Conservation (phyloP, 176 grass and related monocot species). For the Ensete glaucum region DNA sequence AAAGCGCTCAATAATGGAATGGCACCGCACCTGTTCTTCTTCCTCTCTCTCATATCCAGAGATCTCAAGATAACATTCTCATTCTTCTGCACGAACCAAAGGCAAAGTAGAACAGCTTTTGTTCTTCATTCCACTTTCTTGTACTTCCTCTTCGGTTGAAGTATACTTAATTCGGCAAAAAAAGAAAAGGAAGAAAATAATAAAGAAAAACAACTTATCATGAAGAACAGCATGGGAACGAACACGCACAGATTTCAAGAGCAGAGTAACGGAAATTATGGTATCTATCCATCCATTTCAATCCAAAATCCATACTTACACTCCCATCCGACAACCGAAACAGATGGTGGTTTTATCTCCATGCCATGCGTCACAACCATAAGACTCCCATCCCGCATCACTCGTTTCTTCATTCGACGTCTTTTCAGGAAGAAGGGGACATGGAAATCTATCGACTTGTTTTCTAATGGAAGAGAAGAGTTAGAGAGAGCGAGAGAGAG, state of each 20-base stretch:
- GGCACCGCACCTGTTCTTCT: not conserved
- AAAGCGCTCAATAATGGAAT: not conserved
- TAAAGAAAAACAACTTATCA: no score
- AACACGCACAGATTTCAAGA: not conserved
- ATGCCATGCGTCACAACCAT: no score
- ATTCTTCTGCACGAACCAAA: not conserved
- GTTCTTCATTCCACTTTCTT: not conserved
- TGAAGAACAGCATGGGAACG: not conserved
- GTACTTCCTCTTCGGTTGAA: not conserved
- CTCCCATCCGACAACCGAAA: not conserved
- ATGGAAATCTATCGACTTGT: no score
- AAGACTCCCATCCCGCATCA: no score
- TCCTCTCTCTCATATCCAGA: no score
- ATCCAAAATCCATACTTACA: conserved; percentile 3
- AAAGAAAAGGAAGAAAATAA: not conserved
- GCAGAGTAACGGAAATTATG: not conserved
- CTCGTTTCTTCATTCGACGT: no score
- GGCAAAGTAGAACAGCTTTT: not conserved
- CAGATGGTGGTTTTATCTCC: no score
- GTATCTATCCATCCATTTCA: not conserved
- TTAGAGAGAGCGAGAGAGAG: not conserved
- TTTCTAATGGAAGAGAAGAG: not conserved
- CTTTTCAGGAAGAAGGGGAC: no score
- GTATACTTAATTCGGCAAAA: not conserved
- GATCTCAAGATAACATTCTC: not conserved